Conservation (phyloP, 148 eudicot species). For the Talinum fruticosum region DNA sequence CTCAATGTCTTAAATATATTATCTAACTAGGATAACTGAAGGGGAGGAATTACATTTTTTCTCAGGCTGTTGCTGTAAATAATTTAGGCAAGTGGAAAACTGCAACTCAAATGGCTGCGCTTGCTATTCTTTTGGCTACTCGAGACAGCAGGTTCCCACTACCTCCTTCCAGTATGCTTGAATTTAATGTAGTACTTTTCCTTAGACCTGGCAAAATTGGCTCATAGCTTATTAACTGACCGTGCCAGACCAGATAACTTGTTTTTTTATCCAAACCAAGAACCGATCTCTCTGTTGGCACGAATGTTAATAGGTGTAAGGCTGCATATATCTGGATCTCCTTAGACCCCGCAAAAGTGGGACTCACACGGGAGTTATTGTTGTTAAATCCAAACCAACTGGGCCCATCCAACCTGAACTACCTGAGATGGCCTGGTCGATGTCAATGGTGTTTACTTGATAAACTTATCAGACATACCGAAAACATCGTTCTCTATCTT, state of each 20-base stretch:
- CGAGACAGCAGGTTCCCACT: constrained; percentile 68
- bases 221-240: not conserved
- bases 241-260: not conserved
- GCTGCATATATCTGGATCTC: too few species aligned
- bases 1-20: not conserved
- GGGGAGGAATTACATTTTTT: constrained; percentile 7
- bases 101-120: constrained; percentile 87
- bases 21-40: constrained; percentile 8
- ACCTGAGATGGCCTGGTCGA: not conserved
- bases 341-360: too few species aligned
- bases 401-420: too few species aligned
- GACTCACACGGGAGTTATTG: too few species aligned
- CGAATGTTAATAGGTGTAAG: too few species aligned
- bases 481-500: not conserved
- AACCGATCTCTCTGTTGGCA: too few species aligned
- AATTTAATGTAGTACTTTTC: not conserved
- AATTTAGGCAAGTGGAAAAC: constrained; percentile 98
- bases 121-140: constrained; percentile 71
- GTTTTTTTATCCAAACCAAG: too few species aligned
- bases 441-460: not conserved
- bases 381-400: too few species aligned
- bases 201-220: not conserved
- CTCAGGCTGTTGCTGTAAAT: constrained; percentile 96
- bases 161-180: constrained; percentile 10
- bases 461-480: not conserved